phyloP scores from a whole-genome alignment of 2,329 filamentous ascomycete species.

The Cryphonectria nitschkei region DNA sequence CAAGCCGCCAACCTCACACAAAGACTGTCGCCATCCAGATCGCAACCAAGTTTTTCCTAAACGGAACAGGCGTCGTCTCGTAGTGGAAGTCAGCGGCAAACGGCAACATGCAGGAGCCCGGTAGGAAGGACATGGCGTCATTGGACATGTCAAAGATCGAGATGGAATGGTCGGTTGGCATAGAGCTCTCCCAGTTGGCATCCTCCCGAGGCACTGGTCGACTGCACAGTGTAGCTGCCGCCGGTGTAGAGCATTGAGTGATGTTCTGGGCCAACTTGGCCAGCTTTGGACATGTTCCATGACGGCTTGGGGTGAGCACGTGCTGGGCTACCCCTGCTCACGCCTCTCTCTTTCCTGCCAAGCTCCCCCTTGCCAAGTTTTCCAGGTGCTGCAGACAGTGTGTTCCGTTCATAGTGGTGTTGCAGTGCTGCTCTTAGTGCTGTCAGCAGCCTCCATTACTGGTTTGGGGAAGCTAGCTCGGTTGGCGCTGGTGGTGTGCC shows the following conservation, averaged over 20 bases:
- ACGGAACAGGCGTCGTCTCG: background rate
- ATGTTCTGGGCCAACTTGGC: background rate
- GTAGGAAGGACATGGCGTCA: slow-evolving; percentile 8
- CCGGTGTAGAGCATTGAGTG: background rate
- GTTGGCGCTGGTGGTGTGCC: slow-evolving; percentile 5
- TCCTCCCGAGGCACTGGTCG: background rate
- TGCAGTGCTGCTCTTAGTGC: background rate
- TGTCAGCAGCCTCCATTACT: background rate
- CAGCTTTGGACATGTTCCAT: background rate
- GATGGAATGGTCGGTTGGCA: background rate
- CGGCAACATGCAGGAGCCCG: background rate
- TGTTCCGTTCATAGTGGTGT: background rate
- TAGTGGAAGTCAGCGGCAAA: background rate
- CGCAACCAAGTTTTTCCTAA: background rate
- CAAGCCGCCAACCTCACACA: background rate
- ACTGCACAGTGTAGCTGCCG: background rate
- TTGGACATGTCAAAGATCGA: slow-evolving; percentile 7
- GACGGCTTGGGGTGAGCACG: slow-evolving; percentile 7
- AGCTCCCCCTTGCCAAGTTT: slow-evolving; percentile 9
- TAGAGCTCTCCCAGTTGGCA: background rate
- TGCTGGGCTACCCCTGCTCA: slow-evolving; percentile 6
- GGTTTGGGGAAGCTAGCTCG: slow-evolving; percentile 1
- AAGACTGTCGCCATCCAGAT: background rate
- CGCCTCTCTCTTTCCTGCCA: background rate
- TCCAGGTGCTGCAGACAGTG: background rate